phyloP scores from a whole-genome alignment of 371 early-diverging fungal genomes.

The Nematocida ironsii region DNA sequence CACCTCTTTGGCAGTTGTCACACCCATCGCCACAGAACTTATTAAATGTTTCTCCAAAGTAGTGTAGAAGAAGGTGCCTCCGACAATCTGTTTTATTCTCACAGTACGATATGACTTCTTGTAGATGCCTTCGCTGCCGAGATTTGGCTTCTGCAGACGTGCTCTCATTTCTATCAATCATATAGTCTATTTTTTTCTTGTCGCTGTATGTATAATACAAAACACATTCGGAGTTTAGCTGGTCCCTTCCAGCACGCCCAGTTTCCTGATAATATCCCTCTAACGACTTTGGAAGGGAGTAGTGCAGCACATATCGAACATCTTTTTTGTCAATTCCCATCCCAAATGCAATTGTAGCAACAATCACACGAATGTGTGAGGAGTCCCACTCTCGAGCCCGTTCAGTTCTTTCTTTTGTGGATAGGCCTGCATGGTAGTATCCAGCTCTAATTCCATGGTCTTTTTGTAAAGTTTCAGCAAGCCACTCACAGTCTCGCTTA shows the following conservation, averaged over 20 bases:
- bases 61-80: constrained; percentile 79
- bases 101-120: constrained; percentile 83
- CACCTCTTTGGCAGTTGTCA: constrained; percentile 77
- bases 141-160: constrained; percentile 73
- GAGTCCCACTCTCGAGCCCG: constrained; percentile 83
- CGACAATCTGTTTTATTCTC: constrained; percentile 88
- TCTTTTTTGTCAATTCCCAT: constrained; percentile 96
- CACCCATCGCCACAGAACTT: constrained; percentile 77
- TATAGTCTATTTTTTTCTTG: constrained; percentile 73
- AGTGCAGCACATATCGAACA: constrained; percentile 95
- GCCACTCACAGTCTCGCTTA: constrained; percentile 79
- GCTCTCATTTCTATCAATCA: constrained; percentile 85
- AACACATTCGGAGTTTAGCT: constrained; percentile 78
- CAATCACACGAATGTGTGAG: constrained; percentile 77
- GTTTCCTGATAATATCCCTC: constrained; percentile 99
- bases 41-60: constrained; percentile 85
- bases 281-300: constrained; percentile 83
- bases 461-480: constrained; percentile 74
- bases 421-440: constrained; percentile 89
- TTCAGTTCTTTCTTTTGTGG: constrained; percentile 77
- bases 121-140: constrained; percentile 74
- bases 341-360: constrained; percentile 91
- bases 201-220: constrained; percentile 82
- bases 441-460: constrained; percentile 71
- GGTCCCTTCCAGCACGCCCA: constrained; percentile 96